Percentiles rank a stretch among this genome's conserved stretches.
These are phyloP conservation scores for Protomyces arabidopsidicola DNA, from an alignment of 1,139 yeast species.

Conservation along the genomic window DNA sequence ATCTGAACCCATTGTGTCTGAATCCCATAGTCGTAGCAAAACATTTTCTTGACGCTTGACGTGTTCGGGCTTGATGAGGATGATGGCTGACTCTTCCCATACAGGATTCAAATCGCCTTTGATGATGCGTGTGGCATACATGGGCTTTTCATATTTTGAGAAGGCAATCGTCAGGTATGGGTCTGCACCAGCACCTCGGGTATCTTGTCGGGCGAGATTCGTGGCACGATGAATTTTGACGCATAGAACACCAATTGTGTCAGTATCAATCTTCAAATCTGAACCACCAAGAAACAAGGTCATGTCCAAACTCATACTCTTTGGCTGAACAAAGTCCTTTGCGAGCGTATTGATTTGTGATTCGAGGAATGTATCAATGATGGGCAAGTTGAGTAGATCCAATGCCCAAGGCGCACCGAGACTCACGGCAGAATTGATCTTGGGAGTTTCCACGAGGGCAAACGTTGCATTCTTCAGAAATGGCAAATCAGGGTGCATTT, in stretches of 20 bases:
- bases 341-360: constrained; percentile 15
- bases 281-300: constrained; percentile 25
- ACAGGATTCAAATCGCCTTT: constrained; percentile 25
- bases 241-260: constrained; percentile 19
- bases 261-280: constrained; percentile 11
- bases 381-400: constrained; percentile 20
- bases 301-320: constrained; percentile 24
- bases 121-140: constrained; percentile 27
- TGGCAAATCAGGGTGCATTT: constrained; percentile 24
- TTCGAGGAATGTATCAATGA: constrained; percentile 11
- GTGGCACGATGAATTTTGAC: constrained; percentile 25
- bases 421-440: constrained; percentile 14
- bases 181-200: constrained; percentile 27
- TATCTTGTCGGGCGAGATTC: constrained; percentile 14
- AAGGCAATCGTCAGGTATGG: constrained; percentile 24
- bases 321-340: constrained; percentile 23
- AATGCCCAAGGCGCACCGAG: constrained; percentile 26
- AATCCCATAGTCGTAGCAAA: constrained; percentile 22
- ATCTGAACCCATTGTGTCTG: constrained; percentile 15
- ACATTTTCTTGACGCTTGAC: constrained; percentile 24
- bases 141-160: constrained; percentile 24
- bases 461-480: constrained; percentile 22
- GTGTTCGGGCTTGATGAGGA: constrained; percentile 21
- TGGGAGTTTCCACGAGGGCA: constrained; percentile 21
- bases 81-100: constrained; percentile 23